phyloP scores from a whole-genome alignment of 2,329 filamentous ascomycete genomes.

The Hirsutella minnesotensis region DNA sequence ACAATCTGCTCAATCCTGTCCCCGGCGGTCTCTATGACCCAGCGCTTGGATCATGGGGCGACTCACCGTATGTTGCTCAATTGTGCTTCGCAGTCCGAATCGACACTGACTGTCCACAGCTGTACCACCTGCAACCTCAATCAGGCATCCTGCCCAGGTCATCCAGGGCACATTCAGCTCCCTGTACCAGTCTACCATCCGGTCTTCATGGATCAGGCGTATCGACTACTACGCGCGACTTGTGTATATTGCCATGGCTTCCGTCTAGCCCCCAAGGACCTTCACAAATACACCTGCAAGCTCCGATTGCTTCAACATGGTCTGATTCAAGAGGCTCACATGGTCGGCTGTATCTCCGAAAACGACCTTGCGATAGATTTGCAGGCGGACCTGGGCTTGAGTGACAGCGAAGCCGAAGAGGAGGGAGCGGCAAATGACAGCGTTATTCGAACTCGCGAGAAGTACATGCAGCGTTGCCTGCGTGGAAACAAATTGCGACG shows the following conservation, averaged over 20 bases:
- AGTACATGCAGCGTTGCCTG: conserved; percentile 64
- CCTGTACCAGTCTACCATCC: conserved; percentile 91
- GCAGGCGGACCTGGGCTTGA: conserved; percentile 24
- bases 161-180: conserved; percentile 89
- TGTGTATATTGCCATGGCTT: conserved; percentile 87
- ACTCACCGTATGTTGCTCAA: conserved; percentile 51
- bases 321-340: conserved; percentile 55
- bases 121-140: conserved; percentile 88
- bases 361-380: conserved; percentile 25
- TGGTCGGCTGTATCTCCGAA: conserved; percentile 41
- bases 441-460: conserved; percentile 39
- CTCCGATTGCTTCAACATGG: conserved; percentile 78
- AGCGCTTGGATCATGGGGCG: conserved; percentile 80
- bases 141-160: conserved; percentile 74
- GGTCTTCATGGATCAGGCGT: conserved; percentile 88
- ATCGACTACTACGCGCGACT: conserved; percentile 73
- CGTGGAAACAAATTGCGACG: conserved; percentile 40
- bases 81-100: conserved; percentile 3
- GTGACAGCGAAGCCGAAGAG: conserved; percentile 49
- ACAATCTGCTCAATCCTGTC: conserved; percentile 78
- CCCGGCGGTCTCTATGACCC: conserved; percentile 88
- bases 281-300: conserved; percentile 75
- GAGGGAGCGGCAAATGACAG: conserved; percentile 47
- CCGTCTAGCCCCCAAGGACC: conserved; percentile 61
- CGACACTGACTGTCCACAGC: conserved; percentile 29